phyloP scores from a whole-genome alignment of 2,329 filamentous ascomycete species.

The Fusarium coffeatum region DNA sequence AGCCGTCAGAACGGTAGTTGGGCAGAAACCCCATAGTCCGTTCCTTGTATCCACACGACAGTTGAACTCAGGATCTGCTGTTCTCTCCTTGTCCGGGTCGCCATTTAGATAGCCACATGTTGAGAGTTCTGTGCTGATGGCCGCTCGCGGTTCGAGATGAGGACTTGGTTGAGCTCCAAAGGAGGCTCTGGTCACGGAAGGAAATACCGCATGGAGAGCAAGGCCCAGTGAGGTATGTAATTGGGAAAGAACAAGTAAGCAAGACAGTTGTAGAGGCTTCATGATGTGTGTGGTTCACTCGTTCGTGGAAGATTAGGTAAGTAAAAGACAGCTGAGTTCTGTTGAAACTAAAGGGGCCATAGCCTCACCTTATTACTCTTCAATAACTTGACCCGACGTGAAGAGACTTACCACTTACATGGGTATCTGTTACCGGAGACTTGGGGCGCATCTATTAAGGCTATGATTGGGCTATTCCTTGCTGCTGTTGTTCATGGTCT shows the following conservation, averaged over 20 bases:
- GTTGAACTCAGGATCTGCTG: conserved; percentile 50
- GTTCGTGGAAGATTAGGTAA: background rate
- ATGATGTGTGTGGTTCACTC: background rate
- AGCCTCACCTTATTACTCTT: background rate
- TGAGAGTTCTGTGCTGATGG: conserved; percentile 38
- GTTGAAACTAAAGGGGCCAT: background rate
- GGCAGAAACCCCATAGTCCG: conserved; percentile 56
- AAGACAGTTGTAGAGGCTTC: background rate
- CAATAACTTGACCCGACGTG: background rate
- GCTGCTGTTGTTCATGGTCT: background rate
- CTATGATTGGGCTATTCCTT: background rate
- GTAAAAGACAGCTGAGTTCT: background rate
- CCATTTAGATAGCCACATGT: conserved; percentile 51
- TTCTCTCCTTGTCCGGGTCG: conserved; percentile 45
- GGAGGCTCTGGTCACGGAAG: background rate
- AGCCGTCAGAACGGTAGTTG: conserved; percentile 50
- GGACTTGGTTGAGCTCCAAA: background rate
- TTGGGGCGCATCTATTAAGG: background rate
- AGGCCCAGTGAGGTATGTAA: background rate
- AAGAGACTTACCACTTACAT: background rate
- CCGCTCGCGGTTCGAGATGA: conserved; percentile 9
- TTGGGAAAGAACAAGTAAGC: background rate
- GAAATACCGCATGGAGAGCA: background rate
- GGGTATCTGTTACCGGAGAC: conserved; percentile 1
- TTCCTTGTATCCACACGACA: conserved; percentile 52